phyloP scores from a whole-genome alignment of 495 filamentous ascomycete species.

The Hypoxylon cercidicola region DNA sequence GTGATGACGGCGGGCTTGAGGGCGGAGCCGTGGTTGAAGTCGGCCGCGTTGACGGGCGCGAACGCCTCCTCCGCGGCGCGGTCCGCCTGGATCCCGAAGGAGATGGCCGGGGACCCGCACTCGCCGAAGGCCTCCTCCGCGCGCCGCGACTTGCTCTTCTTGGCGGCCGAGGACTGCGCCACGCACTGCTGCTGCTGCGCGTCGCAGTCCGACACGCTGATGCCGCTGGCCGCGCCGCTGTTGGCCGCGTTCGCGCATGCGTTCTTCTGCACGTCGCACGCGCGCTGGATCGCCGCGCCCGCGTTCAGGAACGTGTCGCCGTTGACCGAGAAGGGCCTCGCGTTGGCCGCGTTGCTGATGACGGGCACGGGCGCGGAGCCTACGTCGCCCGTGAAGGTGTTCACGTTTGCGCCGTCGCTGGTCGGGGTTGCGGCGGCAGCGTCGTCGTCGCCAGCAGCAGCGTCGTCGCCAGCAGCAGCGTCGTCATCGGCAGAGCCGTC shows the following conservation, averaged over 20 bases:
- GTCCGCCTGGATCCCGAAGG: conserved; percentile 64
- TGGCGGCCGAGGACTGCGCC: too few relatives aligned
- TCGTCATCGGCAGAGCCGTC: too few relatives aligned
- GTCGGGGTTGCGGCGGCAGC: conserved; percentile 13
- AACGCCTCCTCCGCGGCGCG: conserved; percentile 63
- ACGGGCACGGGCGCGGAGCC: conserved; percentile 64
- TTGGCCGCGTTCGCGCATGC: conserved; percentile 66
- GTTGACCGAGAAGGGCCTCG: conserved; percentile 67
- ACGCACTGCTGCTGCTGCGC: conserved; percentile 58
- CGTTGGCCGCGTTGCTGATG: conserved; percentile 52
- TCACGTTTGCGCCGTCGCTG: conserved; percentile 58
- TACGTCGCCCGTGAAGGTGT: conserved; percentile 66
- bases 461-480: neutral
- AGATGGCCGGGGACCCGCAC: conserved; percentile 65
- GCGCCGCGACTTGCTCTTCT: conserved; percentile 39
- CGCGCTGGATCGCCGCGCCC: conserved; percentile 63
- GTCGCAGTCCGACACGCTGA: conserved; percentile 58
- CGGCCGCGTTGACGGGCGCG: conserved; percentile 57
- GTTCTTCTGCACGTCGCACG: conserved; percentile 67
- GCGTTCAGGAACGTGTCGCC: conserved; percentile 61
- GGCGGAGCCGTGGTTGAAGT: conserved; percentile 70
- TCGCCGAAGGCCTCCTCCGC: conserved; percentile 54
- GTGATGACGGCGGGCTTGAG: conserved; percentile 65
- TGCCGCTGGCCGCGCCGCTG: conserved; percentile 50
- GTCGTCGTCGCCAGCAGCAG: neutral